Conservation (phyloP, 78 protist species). For the Chrysochromulina tobinii region DNA sequence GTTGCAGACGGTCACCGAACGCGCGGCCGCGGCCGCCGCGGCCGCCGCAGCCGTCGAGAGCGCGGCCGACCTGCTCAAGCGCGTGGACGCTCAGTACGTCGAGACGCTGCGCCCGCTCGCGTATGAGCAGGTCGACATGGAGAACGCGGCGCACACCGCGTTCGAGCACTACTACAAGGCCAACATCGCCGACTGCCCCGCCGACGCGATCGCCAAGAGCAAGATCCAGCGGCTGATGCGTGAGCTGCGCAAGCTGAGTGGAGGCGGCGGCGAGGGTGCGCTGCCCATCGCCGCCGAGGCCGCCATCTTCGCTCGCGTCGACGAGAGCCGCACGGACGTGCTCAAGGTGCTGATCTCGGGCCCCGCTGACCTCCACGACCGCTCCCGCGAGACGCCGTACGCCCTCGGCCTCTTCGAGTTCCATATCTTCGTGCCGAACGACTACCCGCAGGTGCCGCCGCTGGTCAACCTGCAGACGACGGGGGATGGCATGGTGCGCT, state of each 20-base stretch:
- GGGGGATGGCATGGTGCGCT: not conserved
- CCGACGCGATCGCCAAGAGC: not conserved
- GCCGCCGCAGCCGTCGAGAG: not conserved
- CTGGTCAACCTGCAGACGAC: not conserved
- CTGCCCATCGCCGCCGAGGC: not conserved
- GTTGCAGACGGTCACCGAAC: not conserved
- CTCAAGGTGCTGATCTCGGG: slow-evolving; percentile 37
- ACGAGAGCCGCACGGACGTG: slow-evolving; percentile 51
- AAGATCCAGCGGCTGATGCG: not conserved
- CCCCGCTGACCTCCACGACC: not conserved
- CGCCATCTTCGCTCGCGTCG: slow-evolving; percentile 55
- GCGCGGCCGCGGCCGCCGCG: not conserved
- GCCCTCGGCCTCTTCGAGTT: slow-evolving; percentile 60
- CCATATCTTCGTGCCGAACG: slow-evolving; percentile 51
- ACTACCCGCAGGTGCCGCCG: slow-evolving; percentile 57
- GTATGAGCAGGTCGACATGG: not conserved
- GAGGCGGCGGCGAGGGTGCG: not conserved
- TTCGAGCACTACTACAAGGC: not conserved
- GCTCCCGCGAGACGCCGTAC: slow-evolving; percentile 16
- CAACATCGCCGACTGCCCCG: not conserved
- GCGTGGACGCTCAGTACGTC: not conserved
- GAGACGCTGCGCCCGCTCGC: not conserved
- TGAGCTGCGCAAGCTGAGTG: not conserved
- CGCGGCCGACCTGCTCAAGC: not conserved
- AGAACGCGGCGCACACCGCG: not conserved